Evolutionary conservation across 441 rosid species (phyloP).

Genomic region (Hura crepitans): DNA sequence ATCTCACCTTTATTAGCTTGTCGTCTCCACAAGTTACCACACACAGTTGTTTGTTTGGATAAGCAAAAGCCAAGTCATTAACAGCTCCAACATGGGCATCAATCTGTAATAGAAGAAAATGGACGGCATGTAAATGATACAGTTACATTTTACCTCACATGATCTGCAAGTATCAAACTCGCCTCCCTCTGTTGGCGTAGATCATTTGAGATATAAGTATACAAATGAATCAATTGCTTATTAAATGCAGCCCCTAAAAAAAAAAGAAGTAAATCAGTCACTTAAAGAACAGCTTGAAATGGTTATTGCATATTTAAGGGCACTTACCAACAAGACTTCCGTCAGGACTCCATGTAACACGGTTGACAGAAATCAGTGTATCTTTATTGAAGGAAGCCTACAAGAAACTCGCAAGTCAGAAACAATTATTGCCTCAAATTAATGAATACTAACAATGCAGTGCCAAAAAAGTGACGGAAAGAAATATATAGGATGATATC

Average conservation of each 20-base stretch:
- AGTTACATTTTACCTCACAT: conserved; percentile 13
- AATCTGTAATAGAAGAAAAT: conserved; percentile 44
- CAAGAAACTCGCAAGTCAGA: conserved; percentile 23
- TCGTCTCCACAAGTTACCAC: conserved; percentile 94
- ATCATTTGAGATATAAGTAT: conserved; percentile 51
- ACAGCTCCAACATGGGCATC: conserved; percentile 86
- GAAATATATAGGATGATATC: conserved; percentile 1
- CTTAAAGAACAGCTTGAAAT: conserved; percentile 8
- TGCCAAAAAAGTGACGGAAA: background rate
- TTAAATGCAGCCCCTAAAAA: conserved; percentile 73
- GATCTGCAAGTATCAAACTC: conserved; percentile 21
- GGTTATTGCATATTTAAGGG: background rate
- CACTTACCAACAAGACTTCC: conserved; percentile 74
- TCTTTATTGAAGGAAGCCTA: conserved; percentile 62
- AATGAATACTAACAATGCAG: background rate
- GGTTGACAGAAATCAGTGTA: conserved; percentile 54
- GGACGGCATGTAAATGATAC: conserved; percentile 19
- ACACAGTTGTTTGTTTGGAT: conserved; percentile 71
- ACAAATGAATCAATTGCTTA: conserved; percentile 70
- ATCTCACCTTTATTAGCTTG: conserved; percentile 68
- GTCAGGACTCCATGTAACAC: conserved; percentile 85
- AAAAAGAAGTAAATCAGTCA: conserved; percentile 31
- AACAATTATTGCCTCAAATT: conserved; percentile 20
- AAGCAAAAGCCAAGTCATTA: conserved; percentile 88
- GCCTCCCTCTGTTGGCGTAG: conserved; percentile 70